phyloP scores from a whole-genome alignment of 169 alveolate genomes.

The Cryptosporidium viatorum region DNA sequence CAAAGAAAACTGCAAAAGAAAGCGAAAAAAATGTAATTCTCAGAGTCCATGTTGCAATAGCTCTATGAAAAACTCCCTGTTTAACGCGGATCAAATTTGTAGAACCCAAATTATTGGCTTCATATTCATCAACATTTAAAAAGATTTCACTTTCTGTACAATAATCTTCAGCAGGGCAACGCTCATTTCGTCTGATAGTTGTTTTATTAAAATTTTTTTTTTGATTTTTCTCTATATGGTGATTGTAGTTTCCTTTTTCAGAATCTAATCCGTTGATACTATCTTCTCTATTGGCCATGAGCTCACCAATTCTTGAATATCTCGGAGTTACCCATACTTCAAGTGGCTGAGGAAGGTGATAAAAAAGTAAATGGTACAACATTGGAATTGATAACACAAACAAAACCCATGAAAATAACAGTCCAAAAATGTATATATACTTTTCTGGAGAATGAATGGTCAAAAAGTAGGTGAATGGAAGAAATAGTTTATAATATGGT shows the following conservation, averaged over 20 bases:
- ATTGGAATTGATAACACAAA: slow-evolving; percentile 54
- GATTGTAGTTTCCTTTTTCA: neutral
- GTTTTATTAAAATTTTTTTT: neutral
- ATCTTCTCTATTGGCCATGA: neutral
- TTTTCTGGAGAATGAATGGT: slow-evolving; percentile 61
- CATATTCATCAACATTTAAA: slow-evolving; percentile 26
- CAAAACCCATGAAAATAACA: slow-evolving; percentile 35
- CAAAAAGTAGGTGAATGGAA: slow-evolving; percentile 60
- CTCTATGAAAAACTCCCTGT: slow-evolving; percentile 69
- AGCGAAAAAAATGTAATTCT: slow-evolving; percentile 35
- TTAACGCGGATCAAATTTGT: slow-evolving; percentile 19
- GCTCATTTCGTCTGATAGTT: slow-evolving; percentile 46
- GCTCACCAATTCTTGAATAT: slow-evolving; percentile 51
- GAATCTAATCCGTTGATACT: neutral
- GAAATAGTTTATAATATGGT: slow-evolving; percentile 42
- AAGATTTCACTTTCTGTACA: neutral
- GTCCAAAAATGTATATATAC: slow-evolving; percentile 42
- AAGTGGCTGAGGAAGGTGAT: slow-evolving; percentile 72
- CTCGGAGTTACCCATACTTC: slow-evolving; percentile 73
- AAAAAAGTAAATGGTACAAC: slow-evolving; percentile 60
- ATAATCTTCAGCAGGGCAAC: slow-evolving; percentile 47
- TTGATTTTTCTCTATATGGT: neutral
- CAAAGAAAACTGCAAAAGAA: slow-evolving; percentile 46
- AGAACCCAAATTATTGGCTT: neutral
- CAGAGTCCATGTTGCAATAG: slow-evolving; percentile 56